A percentile compares a stretch with the other conserved stretches of the same genome.
These are phyloP conservation scores for Cucurbita ficifolia DNA, from an alignment of 306 rosid genomes.

Conservation along the genomic window DNA sequence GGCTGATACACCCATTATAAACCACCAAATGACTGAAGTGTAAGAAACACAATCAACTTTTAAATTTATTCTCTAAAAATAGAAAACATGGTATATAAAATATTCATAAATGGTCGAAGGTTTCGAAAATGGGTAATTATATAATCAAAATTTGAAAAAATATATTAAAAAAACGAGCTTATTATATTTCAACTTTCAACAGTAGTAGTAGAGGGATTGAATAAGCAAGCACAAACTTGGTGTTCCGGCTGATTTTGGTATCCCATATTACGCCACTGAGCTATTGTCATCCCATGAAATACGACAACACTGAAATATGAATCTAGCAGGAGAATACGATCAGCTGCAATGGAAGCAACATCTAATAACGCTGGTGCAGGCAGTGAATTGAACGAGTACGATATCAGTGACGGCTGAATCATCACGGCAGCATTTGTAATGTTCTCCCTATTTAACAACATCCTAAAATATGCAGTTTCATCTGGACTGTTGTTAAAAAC, in stretches of 20 bases:
- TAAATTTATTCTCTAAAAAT: not conserved
- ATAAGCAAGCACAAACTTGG: constrained; percentile 35
- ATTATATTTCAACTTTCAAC: not conserved
- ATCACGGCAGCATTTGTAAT: constrained; percentile 89
- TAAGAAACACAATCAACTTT: not conserved
- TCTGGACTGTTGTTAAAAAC: constrained; percentile 99
- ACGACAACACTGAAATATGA: constrained; percentile 80
- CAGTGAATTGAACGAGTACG: constrained; percentile 74
- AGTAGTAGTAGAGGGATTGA: not conserved
- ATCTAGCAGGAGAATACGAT: constrained; percentile 79
- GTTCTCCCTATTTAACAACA: constrained; percentile 87
- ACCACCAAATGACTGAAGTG: not conserved
- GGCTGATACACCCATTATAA: not conserved
- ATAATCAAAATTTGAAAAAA: not conserved
- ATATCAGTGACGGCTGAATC: constrained; percentile 84
- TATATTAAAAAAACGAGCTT: not conserved
- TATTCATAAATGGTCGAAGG: not conserved
- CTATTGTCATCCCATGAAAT: constrained; percentile 97
- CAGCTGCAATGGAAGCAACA: constrained; percentile 84
- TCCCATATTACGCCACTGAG: constrained; percentile 99
- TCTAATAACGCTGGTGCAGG: constrained; percentile 90
- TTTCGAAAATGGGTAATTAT: not conserved
- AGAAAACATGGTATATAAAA: not conserved
- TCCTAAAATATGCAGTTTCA: constrained; percentile 92
- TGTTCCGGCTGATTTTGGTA: constrained; percentile 85